Evolutionary conservation across 2,329 filamentous ascomycete species (phyloP).

Genomic region (Xylogone sp.): DNA sequence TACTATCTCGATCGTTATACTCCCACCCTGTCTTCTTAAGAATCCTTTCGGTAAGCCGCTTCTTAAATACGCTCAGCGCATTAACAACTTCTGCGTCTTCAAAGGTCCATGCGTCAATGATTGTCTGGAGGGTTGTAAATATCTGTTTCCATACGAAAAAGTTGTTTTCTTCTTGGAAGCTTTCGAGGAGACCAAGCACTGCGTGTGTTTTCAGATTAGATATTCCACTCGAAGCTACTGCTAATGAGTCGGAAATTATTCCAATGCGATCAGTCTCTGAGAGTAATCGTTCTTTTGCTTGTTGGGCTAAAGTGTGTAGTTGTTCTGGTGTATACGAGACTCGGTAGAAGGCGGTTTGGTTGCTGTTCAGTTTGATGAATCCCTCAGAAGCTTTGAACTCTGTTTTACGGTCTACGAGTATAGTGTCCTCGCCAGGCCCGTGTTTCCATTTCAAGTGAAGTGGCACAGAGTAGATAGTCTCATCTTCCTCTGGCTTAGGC

Average conservation of each 20-base stretch:
- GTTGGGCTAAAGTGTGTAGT: slow-evolving; percentile 59
- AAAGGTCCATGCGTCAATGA: slow-evolving; percentile 7
- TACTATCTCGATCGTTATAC: slow-evolving; percentile 4
- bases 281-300: slow-evolving; percentile 45
- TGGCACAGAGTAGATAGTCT: slow-evolving; percentile 62
- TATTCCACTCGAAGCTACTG: slow-evolving; percentile 40
- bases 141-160: slow-evolving; percentile 12
- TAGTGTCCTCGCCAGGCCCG: slow-evolving; percentile 31
- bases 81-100: slow-evolving; percentile 3
- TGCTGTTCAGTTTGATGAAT: slow-evolving; percentile 69
- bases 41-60: not conserved
- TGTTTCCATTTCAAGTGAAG: slow-evolving; percentile 62
- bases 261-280: slow-evolving; percentile 65
- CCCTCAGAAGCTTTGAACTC: slow-evolving; percentile 57
- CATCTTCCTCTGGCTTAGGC: slow-evolving; percentile 60
- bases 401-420: slow-evolving; percentile 32
- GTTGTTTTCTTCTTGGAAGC: slow-evolving; percentile 9
- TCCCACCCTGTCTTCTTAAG: slow-evolving; percentile 6
- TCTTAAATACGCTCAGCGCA: slow-evolving; percentile 5
- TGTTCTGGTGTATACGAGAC: slow-evolving; percentile 62
- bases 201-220: slow-evolving; percentile 3
- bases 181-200: slow-evolving; percentile 8
- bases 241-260: slow-evolving; percentile 65
- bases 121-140: slow-evolving; percentile 1
- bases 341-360: slow-evolving; percentile 65